Evolutionary conservation across 169 alveolate genomes (phyloP), one percentile per base, ranked within the genome.

Genomic region (Amoebophrya sp.): DNA sequence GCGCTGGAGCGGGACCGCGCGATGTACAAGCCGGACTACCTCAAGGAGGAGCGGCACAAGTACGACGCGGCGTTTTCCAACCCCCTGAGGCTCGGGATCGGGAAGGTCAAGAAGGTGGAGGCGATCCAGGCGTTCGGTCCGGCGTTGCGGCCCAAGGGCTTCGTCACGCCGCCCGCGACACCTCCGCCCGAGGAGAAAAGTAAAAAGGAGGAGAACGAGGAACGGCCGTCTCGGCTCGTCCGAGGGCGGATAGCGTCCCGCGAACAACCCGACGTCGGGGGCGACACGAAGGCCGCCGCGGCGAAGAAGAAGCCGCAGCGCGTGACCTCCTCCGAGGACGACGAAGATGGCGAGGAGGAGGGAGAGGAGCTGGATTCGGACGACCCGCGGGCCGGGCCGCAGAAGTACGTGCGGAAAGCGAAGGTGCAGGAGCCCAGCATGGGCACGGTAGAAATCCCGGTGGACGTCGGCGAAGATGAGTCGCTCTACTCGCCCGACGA

Each of bases 1-100:
- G 83, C 83, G 38, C 1, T 66, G 83, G 83, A 66, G 32, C 29
- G 83, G 35, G 83, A 66, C 83, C 83, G 83, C 35, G 83, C 83
- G 83, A 66, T 66, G 83, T 66, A 66, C 83, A 66, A 66, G 83
- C 83, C 83, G 29, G 83, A 66, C 35, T 66, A 66, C 18, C 32
- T 66, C 2, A 18, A n/a, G 32, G 83, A 66, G 83, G 83, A 66
- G 83, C 83, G 83, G 35, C 83, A 66, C 32, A 66, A 66, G 83
- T 66, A 25, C 35, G 83, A 66, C 83, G 83, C 83, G 29, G 83
- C 83, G 38, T 66, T 66, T 66, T 12, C 35, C 35, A n/a, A 66
- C 35, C 83, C 35, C 32, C 29, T 25, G 83, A 2, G 83, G 29
- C 0, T n/a, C 35, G 32, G 7, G 35, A 3, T 3, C 10, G 32